phyloP scores from a whole-genome alignment of 257 asterid species.

The Scutellaria barbata region DNA sequence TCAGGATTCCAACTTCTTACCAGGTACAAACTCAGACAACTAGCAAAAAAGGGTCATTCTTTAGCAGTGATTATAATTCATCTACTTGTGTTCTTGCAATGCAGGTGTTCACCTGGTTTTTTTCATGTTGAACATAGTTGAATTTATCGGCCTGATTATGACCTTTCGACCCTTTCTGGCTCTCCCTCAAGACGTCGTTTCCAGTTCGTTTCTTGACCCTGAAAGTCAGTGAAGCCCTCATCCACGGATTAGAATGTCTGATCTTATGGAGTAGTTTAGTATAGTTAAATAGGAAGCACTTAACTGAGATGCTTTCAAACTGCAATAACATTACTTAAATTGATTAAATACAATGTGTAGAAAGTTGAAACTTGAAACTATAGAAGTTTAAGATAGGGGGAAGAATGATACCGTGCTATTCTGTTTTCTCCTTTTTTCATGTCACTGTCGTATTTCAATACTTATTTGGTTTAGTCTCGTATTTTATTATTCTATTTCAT shows the following conservation, averaged over 20 bases:
- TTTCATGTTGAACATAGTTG: constrained; percentile 60
- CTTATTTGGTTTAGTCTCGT: too few species aligned
- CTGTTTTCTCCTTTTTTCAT: too few species aligned
- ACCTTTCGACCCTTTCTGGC: constrained; percentile 60
- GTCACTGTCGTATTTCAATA: too few species aligned
- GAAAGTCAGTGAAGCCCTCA: constrained; percentile 19
- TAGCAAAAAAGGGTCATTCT: not conserved
- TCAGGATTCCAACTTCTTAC: constrained; percentile 57
- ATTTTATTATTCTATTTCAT: too few species aligned
- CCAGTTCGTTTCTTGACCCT: constrained; percentile 7
- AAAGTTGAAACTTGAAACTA: too few species aligned
- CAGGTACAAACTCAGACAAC: constrained; percentile 51
- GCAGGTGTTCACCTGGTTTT: constrained; percentile 77
- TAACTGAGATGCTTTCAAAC: too few species aligned
- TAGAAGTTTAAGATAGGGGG: too few species aligned
- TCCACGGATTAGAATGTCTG: not conserved
- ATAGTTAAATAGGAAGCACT: not conserved
- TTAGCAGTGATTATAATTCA: too few species aligned
- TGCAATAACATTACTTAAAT: too few species aligned
- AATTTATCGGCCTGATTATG: constrained; percentile 57
- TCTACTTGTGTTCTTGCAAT: too few species aligned
- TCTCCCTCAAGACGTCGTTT: constrained; percentile 29
- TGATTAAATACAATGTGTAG: too few species aligned
- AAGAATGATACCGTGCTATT: too few species aligned
- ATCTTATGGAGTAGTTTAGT: not conserved